Evolutionary conservation across 371 early-diverging fungal genomes (phyloP), one percentile per base, ranked within the genome.

Genomic region (Rhizopus arrhizus): DNA sequence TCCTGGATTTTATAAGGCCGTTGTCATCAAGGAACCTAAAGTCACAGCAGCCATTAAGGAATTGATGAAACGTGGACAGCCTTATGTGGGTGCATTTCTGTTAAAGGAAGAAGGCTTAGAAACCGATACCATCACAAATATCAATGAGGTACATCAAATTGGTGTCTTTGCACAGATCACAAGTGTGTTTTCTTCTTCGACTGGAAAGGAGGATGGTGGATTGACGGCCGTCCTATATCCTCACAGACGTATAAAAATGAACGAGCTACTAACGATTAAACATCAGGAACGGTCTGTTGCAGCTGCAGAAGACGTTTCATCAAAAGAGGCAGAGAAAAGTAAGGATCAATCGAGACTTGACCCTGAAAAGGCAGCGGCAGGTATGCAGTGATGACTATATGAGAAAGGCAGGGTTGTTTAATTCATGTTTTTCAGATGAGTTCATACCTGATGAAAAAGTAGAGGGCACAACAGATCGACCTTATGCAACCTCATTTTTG

Each of bases 111-210:
- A 94, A 58, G 85, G 90, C 11, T 69, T 85, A 53, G 95, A 95
- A 56, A 82, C 88, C 1, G 98, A 98, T 63, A 86, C 89, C 5
- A 86, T 97, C 57, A 84, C 85, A 0, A 70, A 68, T 59, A 67
- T 92, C 43, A 75, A 87, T 61, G 89, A 97, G 68, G 89, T 97
- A 3, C 89, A 97, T 69, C 75, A 76, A 11, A 89, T 95, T 15
- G 98, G 98, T 56, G 96, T 96, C 13, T 96, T 98, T 82, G 94
- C 95, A 36, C 96, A 97, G 64, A 95, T 98, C 64, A 95, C 96
- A 16, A 94, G 92, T 49, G 86, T 94, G n/a, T 96, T 95, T 69
- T 92, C 93, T 7, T 89, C 96, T 5, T 89, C 90, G n/a, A 69
- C 82, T 32, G 87, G 72, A 50, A 72, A 75, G 13, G 87, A 86